Base-by-base conservation (phyloP, 2,329 filamentous ascomycete genomes). In the Ceratocystis diversiconidia region DNA sequence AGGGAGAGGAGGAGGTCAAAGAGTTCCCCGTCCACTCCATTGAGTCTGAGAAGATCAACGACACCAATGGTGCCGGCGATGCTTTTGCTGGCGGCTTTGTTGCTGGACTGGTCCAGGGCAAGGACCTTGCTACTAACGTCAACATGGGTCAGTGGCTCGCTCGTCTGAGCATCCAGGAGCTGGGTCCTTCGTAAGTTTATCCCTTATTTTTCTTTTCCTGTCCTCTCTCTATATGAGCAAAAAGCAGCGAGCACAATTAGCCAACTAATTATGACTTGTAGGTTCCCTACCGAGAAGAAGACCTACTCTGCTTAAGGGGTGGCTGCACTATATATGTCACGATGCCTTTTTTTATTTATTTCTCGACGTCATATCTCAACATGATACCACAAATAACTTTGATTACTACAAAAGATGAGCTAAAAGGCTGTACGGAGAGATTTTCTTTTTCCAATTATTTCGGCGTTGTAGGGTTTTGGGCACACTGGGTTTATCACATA, bases 61-160 rank as follows among this genome's bases (percentile, higher is more conserved):
- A 99, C 79, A 97, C 92, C 76, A 97, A 92, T 74, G 94, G 94
- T 74, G 94, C 94, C 69, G 94, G 91, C 75, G 94, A 99, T 75
- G 92, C 94, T 64, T 99, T 99, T 73, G 92, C 94, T 67, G 94
- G 91, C 73, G 94, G 94, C 69, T 91, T 99, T 78, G 81, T 90
- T 66, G 94, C 94, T 64, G 94, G 92, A 73, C 80, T 97, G 69
- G 86, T 96, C 69, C 82, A 92, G 76, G 90, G 88, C 76, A 89
- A 94, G 80, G 75, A 84, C 65, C 81, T 99, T 62, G 86, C 88
- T 72, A 84, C 86, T 70, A 83, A 83, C 73, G 82, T 99, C 71
- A 89, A 96, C 75, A 89, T 94, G 83, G 94, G 94, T 70, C 92
- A 96, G 78, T 99, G 94, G 94, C 84, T 99, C 70, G 94, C 94